phyloP scores from a whole-genome alignment of 805 yeast genomes.

The Myxozyma nipponensis region DNA sequence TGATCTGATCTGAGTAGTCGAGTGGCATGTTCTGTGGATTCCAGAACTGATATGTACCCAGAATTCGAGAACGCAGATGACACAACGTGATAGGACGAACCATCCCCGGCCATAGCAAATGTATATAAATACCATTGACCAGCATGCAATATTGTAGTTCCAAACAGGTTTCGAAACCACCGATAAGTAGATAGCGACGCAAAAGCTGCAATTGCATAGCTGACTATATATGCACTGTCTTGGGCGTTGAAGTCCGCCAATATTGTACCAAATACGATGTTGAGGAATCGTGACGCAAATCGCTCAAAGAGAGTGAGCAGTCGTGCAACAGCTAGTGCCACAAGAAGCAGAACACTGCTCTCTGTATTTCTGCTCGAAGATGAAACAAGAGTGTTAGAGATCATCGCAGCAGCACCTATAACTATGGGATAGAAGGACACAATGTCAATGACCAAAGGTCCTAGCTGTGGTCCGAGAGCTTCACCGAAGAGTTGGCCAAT shows the following conservation, averaged over 20 bases:
- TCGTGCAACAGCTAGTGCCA: background rate
- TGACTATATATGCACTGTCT: background rate
- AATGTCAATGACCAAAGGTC: constrained; percentile 11
- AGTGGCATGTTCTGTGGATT: constrained; percentile 1
- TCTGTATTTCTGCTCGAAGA: background rate
- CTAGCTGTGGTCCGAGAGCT: constrained; percentile 15
- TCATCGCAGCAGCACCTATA: constrained; percentile 6
- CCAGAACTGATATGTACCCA: constrained; percentile 22
- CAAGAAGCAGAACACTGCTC: background rate
- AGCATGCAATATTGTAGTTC: background rate
- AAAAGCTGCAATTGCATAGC: background rate
- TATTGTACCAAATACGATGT: background rate
- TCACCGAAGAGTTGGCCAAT: constrained; percentile 1
- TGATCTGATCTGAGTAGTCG: constrained; percentile 19
- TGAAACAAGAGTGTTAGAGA: constrained; percentile 1
- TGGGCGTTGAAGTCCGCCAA: background rate
- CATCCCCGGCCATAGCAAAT: background rate
- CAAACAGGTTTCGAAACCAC: background rate
- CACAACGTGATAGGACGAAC: background rate
- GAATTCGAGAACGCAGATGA: constrained; percentile 11
- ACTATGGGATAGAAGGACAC: constrained; percentile 11
- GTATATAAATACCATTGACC: constrained; percentile 1
- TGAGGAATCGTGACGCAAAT: background rate
- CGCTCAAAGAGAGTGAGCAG: background rate
- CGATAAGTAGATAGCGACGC: background rate